These are phyloP conservation scores for Cinchona pubescens DNA, from an alignment of 257 asterid genomes.

Conservation along the genomic window DNA sequence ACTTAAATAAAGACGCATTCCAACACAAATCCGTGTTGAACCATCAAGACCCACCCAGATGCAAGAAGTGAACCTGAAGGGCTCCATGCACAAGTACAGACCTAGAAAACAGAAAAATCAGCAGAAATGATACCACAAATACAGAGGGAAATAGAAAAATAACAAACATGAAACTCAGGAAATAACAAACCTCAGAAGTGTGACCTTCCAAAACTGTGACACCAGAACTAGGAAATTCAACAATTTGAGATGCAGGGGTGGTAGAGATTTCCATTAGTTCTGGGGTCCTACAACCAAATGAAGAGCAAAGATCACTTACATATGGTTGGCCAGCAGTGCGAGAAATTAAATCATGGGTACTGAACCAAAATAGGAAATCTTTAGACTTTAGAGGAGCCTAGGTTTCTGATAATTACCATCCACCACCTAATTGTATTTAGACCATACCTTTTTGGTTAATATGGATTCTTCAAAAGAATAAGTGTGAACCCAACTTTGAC, in stretches of 20 bases:
- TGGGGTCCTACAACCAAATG: conserved; percentile 16
- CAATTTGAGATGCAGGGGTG: neutral
- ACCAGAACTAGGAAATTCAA: conserved; percentile 24
- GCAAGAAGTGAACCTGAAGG: conserved; percentile 37
- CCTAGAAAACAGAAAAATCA: conserved; percentile 20
- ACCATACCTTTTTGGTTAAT: neutral
- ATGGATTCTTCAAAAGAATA: neutral
- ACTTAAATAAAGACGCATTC: neutral
- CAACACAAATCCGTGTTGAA: neutral
- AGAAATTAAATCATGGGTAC: neutral
- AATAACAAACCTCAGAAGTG: conserved; percentile 27
- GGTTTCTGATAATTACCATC: neutral
- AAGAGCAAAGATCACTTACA: neutral
- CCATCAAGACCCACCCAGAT: conserved; percentile 32
- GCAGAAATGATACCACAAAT: neutral
- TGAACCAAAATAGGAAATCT: neutral
- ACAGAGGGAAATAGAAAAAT: neutral
- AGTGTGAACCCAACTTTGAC: neutral
- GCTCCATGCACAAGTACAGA: conserved; percentile 41
- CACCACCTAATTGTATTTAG: neutral
- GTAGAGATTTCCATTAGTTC: conserved; percentile 26
- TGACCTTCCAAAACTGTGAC: conserved; percentile 34
- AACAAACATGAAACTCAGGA: neutral
- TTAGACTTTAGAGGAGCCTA: neutral
- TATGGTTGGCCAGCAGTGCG: neutral